Evolutionary conservation across 1,284 basidiomycete species (phyloP).

Genomic region (Rhodotorula sp.): DNA sequence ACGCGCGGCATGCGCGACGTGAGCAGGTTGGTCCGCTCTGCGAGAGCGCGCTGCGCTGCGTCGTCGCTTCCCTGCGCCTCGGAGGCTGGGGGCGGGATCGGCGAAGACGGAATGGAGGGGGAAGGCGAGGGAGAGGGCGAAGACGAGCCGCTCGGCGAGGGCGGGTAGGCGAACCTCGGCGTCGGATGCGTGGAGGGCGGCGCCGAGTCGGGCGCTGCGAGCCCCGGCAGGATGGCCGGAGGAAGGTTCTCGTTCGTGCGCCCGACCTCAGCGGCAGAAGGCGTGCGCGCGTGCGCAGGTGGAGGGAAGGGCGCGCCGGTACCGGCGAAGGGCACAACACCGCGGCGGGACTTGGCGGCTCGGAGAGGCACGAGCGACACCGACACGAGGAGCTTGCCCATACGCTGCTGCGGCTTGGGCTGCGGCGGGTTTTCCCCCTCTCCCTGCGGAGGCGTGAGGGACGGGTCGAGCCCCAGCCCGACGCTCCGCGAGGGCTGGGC

Average conservation of each 20-base stretch:
- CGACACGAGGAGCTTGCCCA: constrained; percentile 28
- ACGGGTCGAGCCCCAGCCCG: constrained; percentile 3
- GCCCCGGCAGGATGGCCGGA: constrained; percentile 5
- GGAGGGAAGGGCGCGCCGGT: not conserved
- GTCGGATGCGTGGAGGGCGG: not conserved
- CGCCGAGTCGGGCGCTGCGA: not conserved
- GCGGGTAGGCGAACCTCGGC: constrained; percentile 3
- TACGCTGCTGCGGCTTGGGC: not conserved
- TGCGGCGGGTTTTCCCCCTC: not conserved
- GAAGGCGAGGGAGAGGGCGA: not conserved
- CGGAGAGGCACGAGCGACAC: constrained; percentile 38
- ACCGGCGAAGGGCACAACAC: not conserved
- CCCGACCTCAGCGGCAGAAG: not conserved
- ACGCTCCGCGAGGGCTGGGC: not conserved
- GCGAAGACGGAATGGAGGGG: not conserved
- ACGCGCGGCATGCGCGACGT: constrained; percentile 31
- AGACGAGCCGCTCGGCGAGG: not conserved
- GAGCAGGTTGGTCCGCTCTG: not conserved
- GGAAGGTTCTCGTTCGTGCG: constrained; percentile 1
- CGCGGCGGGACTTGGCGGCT: constrained; percentile 9
- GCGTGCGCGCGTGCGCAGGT: not conserved
- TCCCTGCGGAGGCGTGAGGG: not conserved
- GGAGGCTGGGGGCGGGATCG: not conserved
- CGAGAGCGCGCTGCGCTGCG: not conserved
- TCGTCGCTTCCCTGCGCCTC: not conserved